These are phyloP conservation scores for Pseudocercospora pini-densiflorae DNA, from an alignment of 2,329 filamentous ascomycete genomes.

Conservation along the genomic window DNA sequence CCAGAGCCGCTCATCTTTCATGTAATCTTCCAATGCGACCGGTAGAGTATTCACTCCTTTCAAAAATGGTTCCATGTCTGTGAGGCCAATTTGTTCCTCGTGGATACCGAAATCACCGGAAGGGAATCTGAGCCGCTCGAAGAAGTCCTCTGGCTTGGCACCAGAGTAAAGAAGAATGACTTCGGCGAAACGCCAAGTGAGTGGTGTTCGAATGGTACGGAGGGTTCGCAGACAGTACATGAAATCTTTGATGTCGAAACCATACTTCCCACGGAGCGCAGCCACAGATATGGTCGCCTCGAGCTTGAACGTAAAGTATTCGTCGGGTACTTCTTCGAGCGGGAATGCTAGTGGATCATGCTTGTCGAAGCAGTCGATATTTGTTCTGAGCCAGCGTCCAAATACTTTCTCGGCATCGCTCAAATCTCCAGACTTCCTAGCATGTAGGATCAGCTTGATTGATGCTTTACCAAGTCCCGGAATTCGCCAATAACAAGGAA, in stretches of 20 bases:
- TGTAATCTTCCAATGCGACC: too few relatives aligned
- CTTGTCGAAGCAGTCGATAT: too few relatives aligned
- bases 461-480: too few relatives aligned
- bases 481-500: neutral
- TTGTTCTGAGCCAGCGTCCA: too few relatives aligned
- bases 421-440: neutral
- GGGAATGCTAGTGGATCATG: too few relatives aligned
- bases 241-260: too few relatives aligned
- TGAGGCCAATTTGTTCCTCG: neutral
- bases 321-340: neutral
- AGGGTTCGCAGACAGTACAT: neutral
- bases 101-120: too few relatives aligned
- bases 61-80: too few relatives aligned
- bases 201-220: neutral
- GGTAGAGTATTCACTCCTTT: too few relatives aligned
- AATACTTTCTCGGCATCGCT: neutral
- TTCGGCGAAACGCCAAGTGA: neutral
- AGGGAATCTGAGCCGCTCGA: neutral
- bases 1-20: neutral
- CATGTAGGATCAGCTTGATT: neutral
- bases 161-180: neutral
- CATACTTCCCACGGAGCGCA: too few relatives aligned
- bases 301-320: neutral
- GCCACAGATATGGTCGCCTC: neutral
- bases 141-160: neutral